Evolutionary conservation across 176 grass and related monocot species (phyloP).

Genomic region (Saccharum officinarum): DNA sequence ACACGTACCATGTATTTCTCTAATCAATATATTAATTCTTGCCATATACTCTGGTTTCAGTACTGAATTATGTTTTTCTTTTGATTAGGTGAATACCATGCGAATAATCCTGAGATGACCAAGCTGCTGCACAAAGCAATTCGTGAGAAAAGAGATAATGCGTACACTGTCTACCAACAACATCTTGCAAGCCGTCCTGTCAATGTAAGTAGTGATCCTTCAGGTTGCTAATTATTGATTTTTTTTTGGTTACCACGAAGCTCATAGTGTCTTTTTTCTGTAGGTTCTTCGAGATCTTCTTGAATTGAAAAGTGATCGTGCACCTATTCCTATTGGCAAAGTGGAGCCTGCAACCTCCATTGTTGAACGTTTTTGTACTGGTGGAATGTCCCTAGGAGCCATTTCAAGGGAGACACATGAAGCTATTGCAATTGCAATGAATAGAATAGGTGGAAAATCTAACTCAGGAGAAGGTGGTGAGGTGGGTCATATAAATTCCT

Average conservation of each 20-base stretch:
- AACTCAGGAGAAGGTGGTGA: conserved; percentile 99
- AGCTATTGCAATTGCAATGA: conserved; percentile 99
- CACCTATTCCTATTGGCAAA: conserved; percentile 89
- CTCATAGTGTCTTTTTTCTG: conserved; percentile 30
- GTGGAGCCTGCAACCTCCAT: conserved; percentile 96
- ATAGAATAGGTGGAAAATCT: conserved; percentile 96
- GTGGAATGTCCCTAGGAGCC: conserved; percentile 99
- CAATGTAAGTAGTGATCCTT: conserved; percentile 70
- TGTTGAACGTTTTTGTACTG: conserved; percentile 93
- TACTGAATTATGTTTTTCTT: conserved; percentile 28
- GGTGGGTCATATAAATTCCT: conserved; percentile 52
- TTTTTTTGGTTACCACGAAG: conserved; percentile 13
- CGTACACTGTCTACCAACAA: conserved; percentile 95
- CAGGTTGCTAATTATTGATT: neutral
- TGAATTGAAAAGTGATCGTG: conserved; percentile 80
- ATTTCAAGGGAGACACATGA: conserved; percentile 99
- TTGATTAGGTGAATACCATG: conserved; percentile 87
- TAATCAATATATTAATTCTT: too few relatives aligned
- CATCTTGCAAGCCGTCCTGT: conserved; percentile 97
- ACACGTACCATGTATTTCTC: too few relatives aligned
- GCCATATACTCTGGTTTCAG: too few relatives aligned
- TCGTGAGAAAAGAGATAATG: conserved; percentile 92
- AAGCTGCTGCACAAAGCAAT: conserved; percentile 98
- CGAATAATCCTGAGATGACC: conserved; percentile 99
- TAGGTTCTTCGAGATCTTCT: conserved; percentile 99